These are phyloP conservation scores for Fraxinus greggii DNA, from an alignment of 305 asterid genomes.

Conservation along the genomic window DNA sequence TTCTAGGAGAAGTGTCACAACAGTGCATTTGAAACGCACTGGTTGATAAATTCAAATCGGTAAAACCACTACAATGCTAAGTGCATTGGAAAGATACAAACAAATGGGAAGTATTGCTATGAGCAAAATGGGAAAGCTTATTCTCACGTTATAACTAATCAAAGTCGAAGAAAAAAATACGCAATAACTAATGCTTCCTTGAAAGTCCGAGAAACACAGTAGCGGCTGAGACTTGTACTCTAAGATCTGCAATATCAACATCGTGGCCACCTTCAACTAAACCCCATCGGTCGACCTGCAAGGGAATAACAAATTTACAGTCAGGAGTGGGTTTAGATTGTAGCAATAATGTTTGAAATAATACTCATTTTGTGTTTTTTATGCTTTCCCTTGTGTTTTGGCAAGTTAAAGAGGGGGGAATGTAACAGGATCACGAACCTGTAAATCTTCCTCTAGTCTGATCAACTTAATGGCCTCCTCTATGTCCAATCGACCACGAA, in stretches of 20 bases:
- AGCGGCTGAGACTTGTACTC: constrained; percentile 79
- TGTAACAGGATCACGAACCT: constrained; percentile 36
- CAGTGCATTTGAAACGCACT: not conserved
- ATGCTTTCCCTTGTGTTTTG: not conserved
- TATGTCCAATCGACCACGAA: constrained; percentile 57
- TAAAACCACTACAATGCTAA: not conserved
- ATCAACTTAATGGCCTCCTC: constrained; percentile 81
- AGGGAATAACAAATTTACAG: not conserved
- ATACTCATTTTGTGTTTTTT: not conserved
- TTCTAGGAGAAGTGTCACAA: not conserved
- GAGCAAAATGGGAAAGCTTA: constrained; percentile 16
- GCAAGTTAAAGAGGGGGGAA: not conserved
- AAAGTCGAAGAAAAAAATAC: constrained; percentile 3
- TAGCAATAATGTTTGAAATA: not conserved
- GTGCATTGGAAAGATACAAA: not conserved
- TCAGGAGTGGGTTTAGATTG: not conserved
- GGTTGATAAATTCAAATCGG: not conserved
- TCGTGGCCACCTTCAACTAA: constrained; percentile 99
- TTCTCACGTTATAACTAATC: constrained; percentile 22
- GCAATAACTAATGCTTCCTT: constrained; percentile 41
- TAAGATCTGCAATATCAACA: constrained; percentile 89
- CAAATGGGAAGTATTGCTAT: not conserved
- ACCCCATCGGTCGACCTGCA: constrained; percentile 72
- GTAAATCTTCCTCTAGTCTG: constrained; percentile 92
- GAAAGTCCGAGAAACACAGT: constrained; percentile 81